Evolutionary conservation across 2,329 filamentous ascomycete genomes (phyloP), one percentile per base, ranked within the genome.

Genomic region (Aspergillus caelatus): DNA sequence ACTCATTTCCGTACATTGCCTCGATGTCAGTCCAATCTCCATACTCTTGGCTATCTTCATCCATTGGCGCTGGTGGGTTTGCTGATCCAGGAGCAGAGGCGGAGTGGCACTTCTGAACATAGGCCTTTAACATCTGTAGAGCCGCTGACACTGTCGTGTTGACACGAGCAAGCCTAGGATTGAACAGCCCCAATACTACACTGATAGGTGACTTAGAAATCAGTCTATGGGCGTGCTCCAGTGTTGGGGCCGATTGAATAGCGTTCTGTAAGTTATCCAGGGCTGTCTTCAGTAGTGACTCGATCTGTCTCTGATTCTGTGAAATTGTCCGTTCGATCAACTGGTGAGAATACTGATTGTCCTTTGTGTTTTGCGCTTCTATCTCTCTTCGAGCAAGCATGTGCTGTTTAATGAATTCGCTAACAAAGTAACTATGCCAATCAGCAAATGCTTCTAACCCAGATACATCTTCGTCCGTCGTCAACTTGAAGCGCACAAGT

Each of bases 1-100:
- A 53, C 43, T 76, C 70, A 30, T 77, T 74, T 9, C 75, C 68
- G 48, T 79, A 76, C 3, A 75, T 70, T 45, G 84, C 82, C 62
- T 85, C 82, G 57, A 88, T 77, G 23, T 81, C 86, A 26, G 82
- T 78, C 77, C 83, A 86, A 63, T 87, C 86, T 34, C 87, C 87
- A 69, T 87, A 89, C 54, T 89, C 87, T 71, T 89, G 88, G 66
- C 87, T 89, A 59, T 89, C 88, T 58, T 89, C 86, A 60, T 81
- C 84, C 6, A 68, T 68, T 30, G 79, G 71, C 16, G 62, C 60
- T n/a, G 72, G 58, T n/a, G 65, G 36, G 23, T 59, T 64, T 50
- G 55, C 55, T 50, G 56, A 60, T 57, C 76, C 66, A 23, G 68
- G 45, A 54, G 52, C 58, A 67, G 65, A 66, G 60, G 69, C 26